phyloP scores from a whole-genome alignment of 805 yeast genomes.

The Cyberlindnera amylophila region DNA sequence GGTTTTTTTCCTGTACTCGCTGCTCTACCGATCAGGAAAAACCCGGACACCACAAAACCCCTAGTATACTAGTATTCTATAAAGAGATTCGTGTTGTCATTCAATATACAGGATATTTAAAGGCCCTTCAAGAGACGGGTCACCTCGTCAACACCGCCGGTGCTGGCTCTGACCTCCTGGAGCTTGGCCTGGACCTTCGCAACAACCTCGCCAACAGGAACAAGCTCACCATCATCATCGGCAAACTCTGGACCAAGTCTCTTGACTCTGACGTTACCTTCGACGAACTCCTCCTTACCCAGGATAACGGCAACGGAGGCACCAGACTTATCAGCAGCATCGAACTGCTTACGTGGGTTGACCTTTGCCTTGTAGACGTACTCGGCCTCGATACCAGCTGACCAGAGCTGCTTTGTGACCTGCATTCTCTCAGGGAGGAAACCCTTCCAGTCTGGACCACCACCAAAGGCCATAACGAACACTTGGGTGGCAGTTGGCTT shows the following conservation, averaged over 20 bases:
- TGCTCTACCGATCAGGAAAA: background rate
- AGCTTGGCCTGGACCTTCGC: slow-evolving; percentile 47
- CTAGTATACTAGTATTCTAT: background rate
- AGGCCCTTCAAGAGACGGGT: slow-evolving; percentile 50
- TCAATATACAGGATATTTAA: slow-evolving; percentile 1
- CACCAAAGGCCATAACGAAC: slow-evolving; percentile 96
- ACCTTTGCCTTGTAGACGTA: slow-evolving; percentile 90
- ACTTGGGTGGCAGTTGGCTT: slow-evolving; percentile 90
- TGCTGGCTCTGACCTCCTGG: slow-evolving; percentile 38
- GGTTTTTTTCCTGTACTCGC: background rate
- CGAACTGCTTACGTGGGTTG: slow-evolving; percentile 93
- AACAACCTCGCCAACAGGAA: slow-evolving; percentile 59
- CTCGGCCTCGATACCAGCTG: slow-evolving; percentile 84
- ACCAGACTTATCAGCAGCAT: slow-evolving; percentile 94
- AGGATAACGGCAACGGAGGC: slow-evolving; percentile 87
- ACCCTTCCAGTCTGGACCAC: slow-evolving; percentile 95
- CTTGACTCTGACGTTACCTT: slow-evolving; percentile 82
- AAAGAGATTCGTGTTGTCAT: too few relatives aligned
- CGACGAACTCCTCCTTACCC: slow-evolving; percentile 86
- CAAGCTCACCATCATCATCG: slow-evolving; percentile 82
- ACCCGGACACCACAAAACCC: slow-evolving; percentile 2
- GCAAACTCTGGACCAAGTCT: slow-evolving; percentile 83
- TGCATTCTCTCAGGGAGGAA: slow-evolving; percentile 89
- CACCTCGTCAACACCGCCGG: slow-evolving; percentile 58
- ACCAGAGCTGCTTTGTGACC: slow-evolving; percentile 81